These are phyloP conservation scores for Panicum virgatum DNA, from an alignment of 202 grass and related monocot species.

Conservation along the genomic window DNA sequence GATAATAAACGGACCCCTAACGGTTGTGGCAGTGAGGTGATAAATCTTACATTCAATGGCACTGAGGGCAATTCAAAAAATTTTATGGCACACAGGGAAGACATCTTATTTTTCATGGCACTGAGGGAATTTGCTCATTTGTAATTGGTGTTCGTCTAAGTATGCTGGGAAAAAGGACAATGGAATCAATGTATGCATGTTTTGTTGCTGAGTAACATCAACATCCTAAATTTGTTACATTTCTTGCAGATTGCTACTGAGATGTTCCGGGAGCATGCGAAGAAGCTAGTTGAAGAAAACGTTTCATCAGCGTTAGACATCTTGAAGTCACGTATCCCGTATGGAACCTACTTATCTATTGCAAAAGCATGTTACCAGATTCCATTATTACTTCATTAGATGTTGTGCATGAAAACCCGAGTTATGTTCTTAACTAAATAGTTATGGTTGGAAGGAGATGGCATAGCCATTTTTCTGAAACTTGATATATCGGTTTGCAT, in stretches of 20 bases:
- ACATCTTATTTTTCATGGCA: too few relatives aligned
- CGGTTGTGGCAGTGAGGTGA: too few relatives aligned
- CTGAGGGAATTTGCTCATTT: too few relatives aligned
- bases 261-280: slow-evolving; percentile 84
- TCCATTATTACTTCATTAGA: slow-evolving; percentile 30
- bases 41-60: too few relatives aligned
- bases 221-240: slow-evolving; percentile 29
- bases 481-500: slow-evolving; percentile 6
- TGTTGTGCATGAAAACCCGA: slow-evolving; percentile 24
- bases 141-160: slow-evolving; percentile 2
- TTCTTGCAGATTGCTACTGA: slow-evolving; percentile 80
- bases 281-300: slow-evolving; percentile 89
- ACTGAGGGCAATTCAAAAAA: too few relatives aligned
- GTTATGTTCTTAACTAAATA: too few relatives aligned
- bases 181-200: slow-evolving; percentile 21
- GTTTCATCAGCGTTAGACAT: slow-evolving; percentile 65
- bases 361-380: not conserved
- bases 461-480: slow-evolving; percentile 24
- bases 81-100: too few relatives aligned
- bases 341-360: slow-evolving; percentile 42
- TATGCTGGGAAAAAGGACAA: not conserved
- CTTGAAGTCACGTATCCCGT: slow-evolving; percentile 82
- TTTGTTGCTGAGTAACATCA: slow-evolving; percentile 31
- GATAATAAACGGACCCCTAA: too few relatives aligned
- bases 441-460: too few relatives aligned